Base-by-base conservation (phyloP, 2,329 filamentous ascomycete species). In the Diaporthe sp. region DNA sequence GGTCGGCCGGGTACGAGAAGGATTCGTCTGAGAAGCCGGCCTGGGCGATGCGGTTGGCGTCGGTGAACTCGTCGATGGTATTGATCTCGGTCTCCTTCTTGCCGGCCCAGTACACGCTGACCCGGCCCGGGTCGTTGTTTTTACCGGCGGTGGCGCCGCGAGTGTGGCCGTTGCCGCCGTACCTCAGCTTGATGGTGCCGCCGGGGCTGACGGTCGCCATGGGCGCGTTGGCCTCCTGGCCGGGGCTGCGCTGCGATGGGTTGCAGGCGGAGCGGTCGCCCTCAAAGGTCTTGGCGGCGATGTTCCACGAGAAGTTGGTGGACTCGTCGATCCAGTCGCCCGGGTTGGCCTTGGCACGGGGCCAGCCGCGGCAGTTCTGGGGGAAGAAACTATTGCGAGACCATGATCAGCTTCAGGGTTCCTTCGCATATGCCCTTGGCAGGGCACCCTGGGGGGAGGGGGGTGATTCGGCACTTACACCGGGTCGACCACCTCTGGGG, bases 11-110 rank as follows among this genome's bases (percentile, higher is more conserved):
- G 63, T 68, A 68, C 13, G 63, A 68, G 63, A 68, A 68, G 63
- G 63, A 68, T 32, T 68, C 63, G 32, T 68, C 63, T 50, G 47
- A 15, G 63, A 68, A 68, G 47, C 63, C 63, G 47, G 63, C 63
- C 47, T 68, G 63, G 32, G 47, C 63, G 63, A 68, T 68, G 44
- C 63, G 63, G 63, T 68, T 68, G 47, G 44, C 63, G 47, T 68
- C 63, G 63, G 63, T 68, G 63, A 68, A 68, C 63, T 68, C 63
- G 47, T 68, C 63, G 63, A 68, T 68, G 63, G 63, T 68, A 22
- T 68, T 3, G 63, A 68, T 68, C 63, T 68, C 63, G 63, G 63
- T 68, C 63, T 68, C 63, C 63, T 68, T 68, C 15, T 47, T 32
- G 44, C 63, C 63, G 44, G 63, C 63, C 63, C 63, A 68, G 63